Percentiles rank a stretch among this genome's conserved stretches.
These are phyloP conservation scores for Coemansia sp. DNA, from an alignment of 371 early-diverging fungal species.

Conservation along the genomic window DNA sequence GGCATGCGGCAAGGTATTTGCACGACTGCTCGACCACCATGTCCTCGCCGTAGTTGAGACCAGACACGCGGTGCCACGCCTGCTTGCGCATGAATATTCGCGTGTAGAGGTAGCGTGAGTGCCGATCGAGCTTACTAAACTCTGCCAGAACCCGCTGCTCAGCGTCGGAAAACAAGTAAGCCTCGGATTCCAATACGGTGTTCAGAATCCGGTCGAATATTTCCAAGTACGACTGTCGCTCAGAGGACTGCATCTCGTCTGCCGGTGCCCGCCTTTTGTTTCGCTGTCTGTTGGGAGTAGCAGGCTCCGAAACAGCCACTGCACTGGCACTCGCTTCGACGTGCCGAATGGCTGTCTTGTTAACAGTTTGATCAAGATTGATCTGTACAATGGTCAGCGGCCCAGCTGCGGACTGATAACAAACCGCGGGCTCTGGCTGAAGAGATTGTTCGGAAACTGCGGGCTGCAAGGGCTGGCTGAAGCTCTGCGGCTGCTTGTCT, in stretches of 20 bases:
- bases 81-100: constrained; percentile 66
- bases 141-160: constrained; percentile 53
- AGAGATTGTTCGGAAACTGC: no score
- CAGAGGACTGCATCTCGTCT: constrained; percentile 10
- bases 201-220: constrained; percentile 58
- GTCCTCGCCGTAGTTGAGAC: constrained; percentile 35
- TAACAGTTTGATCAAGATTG: not conserved
- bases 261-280: not conserved
- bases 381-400: no score
- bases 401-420: not conserved
- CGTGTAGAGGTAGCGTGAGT: constrained; percentile 57
- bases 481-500: not conserved
- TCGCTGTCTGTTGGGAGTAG: not conserved
- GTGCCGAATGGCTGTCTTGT: not conserved
- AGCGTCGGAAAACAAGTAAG: constrained; percentile 55
- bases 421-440: not conserved
- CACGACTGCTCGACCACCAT: constrained; percentile 47
- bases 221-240: constrained; percentile 34
- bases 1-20: constrained; percentile 21
- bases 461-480: not conserved
- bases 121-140: constrained; percentile 54
- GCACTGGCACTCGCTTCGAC: not conserved
- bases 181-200: constrained; percentile 59
- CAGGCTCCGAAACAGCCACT: not conserved
- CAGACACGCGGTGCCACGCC: constrained; percentile 51